Base-by-base conservation (phyloP, 2,329 filamentous ascomycete species). In the Colletotrichum liaoningense region DNA sequence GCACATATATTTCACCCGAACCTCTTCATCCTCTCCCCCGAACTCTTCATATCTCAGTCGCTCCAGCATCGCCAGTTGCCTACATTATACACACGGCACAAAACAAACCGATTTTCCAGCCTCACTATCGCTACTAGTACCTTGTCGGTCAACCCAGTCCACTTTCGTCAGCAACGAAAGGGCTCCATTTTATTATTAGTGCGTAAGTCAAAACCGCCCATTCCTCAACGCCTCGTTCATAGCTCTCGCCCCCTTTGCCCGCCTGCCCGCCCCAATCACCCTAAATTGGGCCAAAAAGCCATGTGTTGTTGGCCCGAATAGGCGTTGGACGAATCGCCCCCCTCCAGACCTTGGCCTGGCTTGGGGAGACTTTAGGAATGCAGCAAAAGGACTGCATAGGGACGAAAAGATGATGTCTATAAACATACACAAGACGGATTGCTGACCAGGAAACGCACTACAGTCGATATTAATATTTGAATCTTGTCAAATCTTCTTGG, bases 401-500 rank as follows among this genome's bases (percentile, higher is more conserved):
- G 35, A 26, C 26, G 33, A 8, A 24, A 35, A 19, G 33, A n/a
- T 11, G 12, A 16, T 5, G 24, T 33, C 64, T 16, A 26, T 42
- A 68, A 68, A 72, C 28, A 72, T 46, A 68, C 42, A 54, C 30
- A 35, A n/a, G 42, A 7, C 28, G 33, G 49, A 22, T 67, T n/a
- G 67, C 70, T 75, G 65, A 75, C 74, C 72, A 58, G 68, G 69
- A 59, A 72, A 75, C 72, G 52, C 52, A 70, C 6, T 28, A 26
- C 49, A 69, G 62, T 57, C 35, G 28, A 49, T 54, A 60, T 64
- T 52, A 65, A 55, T 70, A 65, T 30, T 38, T 59, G 26, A 35
- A 24, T 46, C 14, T 63, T 42, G 24, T 38, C 38, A 28, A 60
- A 38, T 8, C 22, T 38, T 30, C 62, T 63, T 12, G 49, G 7